These are phyloP conservation scores for Bipolaris oryzae DNA, from an alignment of 2,329 filamentous ascomycete genomes.

Conservation along the genomic window DNA sequence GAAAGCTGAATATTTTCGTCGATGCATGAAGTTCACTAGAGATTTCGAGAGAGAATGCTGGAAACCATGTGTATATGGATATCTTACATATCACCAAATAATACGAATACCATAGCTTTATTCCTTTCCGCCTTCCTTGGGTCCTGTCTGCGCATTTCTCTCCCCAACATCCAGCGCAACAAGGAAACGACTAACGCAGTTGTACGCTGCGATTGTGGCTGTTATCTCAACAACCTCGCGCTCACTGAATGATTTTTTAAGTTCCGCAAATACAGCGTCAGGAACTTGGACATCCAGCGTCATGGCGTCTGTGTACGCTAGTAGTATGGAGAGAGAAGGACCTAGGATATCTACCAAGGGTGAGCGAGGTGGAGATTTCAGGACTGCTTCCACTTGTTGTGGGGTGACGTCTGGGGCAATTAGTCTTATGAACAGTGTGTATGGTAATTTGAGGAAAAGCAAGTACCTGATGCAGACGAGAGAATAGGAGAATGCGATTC, in stretches of 20 bases:
- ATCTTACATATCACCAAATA: not conserved
- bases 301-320: conserved; percentile 83
- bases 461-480: conserved; percentile 31
- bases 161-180: conserved; percentile 74
- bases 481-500: conserved; percentile 73
- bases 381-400: conserved; percentile 43
- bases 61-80: not conserved
- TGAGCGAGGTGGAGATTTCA: conserved; percentile 25
- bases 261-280: conserved; percentile 68
- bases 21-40: not conserved
- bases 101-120: not conserved
- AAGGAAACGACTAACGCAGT: conserved; percentile 82
- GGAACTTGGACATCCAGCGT: conserved; percentile 73
- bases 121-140: conserved; percentile 23
- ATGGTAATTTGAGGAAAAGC: not conserved
- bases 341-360: conserved; percentile 49
- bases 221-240: conserved; percentile 81
- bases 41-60: not conserved
- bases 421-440: conserved; percentile 32
- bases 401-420: conserved; percentile 66
- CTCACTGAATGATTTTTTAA: conserved; percentile 69
- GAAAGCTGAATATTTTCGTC: not conserved
- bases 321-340: conserved; percentile 69
- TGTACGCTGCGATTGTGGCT: conserved; percentile 78
- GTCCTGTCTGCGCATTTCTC: conserved; percentile 40